Conservation (phyloP, 495 filamentous ascomycete species). For the Cladorrhinum samala region DNA sequence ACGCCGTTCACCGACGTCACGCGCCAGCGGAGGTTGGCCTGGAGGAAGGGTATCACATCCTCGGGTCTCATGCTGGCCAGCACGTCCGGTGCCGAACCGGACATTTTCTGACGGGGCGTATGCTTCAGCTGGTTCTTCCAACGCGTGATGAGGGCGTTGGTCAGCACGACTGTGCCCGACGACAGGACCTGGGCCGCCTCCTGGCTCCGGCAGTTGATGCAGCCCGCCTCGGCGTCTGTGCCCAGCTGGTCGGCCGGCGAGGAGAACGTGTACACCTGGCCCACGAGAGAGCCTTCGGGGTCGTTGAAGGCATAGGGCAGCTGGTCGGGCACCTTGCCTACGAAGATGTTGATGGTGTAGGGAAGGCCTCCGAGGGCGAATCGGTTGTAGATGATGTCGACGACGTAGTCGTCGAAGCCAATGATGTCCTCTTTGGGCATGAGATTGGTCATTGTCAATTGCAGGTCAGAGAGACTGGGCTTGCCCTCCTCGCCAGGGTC, state of each 20-base stretch:
- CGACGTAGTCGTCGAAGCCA: slow-evolving; percentile 4
- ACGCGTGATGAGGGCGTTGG: slow-evolving; percentile 8
- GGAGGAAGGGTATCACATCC: slow-evolving; percentile 1
- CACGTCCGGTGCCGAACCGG: background rate
- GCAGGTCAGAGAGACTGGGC: background rate
- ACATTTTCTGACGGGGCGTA: background rate
- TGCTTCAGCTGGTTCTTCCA: slow-evolving; percentile 5
- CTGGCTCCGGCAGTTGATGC: background rate
- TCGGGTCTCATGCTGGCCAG: background rate
- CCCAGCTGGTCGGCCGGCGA: background rate
- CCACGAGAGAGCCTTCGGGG: background rate
- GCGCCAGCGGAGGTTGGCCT: slow-evolving; percentile 3
- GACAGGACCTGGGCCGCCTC: background rate
- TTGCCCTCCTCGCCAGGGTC: background rate
- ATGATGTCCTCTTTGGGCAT: background rate
- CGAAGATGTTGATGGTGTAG: slow-evolving; percentile 11
- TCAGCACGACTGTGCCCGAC: background rate
- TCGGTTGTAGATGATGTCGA: slow-evolving; percentile 9
- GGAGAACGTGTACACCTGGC: slow-evolving; percentile 3
- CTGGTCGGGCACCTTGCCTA: slow-evolving; percentile 1
- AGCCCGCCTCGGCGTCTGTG: background rate
- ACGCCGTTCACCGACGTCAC: background rate
- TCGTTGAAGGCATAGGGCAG: background rate
- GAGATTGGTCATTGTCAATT: background rate
- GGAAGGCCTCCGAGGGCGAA: slow-evolving; percentile 2